These are phyloP conservation scores for Fusarium hainanense DNA, from an alignment of 2,329 filamentous ascomycete species.

Conservation along the genomic window DNA sequence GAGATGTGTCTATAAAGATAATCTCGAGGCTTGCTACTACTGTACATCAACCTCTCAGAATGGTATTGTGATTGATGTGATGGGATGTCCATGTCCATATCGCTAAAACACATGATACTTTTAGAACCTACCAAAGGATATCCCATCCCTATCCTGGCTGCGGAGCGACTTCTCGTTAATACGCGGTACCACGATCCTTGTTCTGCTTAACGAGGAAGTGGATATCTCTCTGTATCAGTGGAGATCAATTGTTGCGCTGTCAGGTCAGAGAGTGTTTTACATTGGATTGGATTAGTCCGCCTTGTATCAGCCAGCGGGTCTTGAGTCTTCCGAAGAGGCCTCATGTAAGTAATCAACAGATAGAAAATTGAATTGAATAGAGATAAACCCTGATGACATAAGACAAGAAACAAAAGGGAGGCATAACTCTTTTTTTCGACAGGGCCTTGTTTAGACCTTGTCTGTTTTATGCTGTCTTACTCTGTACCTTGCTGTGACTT, in stretches of 20 bases:
- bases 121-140: slow-evolving; percentile 25
- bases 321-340: neutral
- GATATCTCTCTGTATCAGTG: neutral
- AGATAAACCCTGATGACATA: neutral
- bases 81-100: neutral
- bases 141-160: slow-evolving; percentile 8
- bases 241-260: slow-evolving; percentile 21
- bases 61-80: neutral
- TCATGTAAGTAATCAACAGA: neutral
- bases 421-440: neutral
- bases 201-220: neutral
- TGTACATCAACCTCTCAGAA: neutral
- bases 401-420: neutral
- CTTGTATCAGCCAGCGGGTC: neutral
- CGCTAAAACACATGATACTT: slow-evolving; percentile 16
- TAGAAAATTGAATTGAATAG: neutral
- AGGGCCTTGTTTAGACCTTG: neutral
- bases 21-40: neutral
- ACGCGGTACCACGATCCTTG: slow-evolving; percentile 13
- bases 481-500: neutral
- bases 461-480: neutral
- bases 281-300: neutral
- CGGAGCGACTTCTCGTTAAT: slow-evolving; percentile 2
- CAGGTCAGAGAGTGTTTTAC: slow-evolving; percentile 25
- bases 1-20: neutral